Base-by-base conservation (phyloP, 2,329 filamentous ascomycete species). In the Cadophora luteo-olivacea region DNA sequence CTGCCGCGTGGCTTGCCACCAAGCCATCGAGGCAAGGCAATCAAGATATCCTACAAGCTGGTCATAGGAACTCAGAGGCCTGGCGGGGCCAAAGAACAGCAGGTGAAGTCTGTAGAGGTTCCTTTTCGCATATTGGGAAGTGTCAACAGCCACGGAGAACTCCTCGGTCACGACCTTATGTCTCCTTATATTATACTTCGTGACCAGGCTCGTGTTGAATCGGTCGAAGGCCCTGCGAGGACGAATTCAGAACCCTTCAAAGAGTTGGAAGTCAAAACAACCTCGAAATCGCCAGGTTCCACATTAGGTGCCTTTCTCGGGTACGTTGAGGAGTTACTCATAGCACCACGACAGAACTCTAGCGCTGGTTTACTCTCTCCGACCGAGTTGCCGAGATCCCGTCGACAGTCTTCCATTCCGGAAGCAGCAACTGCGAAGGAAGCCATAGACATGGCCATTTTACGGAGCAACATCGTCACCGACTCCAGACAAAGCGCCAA, bases 51-150 rank as follows among this genome's bases (percentile, higher is more conserved):
- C 1, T 99, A 99, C 81, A 92, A 92, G 77, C 84, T 99, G 14
- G 90, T 97, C 11, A 92, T 99, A 71, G 95, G 95, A 55, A 97
- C 95, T 0, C 96, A 99, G 79, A 85, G 94, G 71, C 90, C 92
- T 0, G 93, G 92, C 11, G 91, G 90, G 16, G 85, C 87, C 29
- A 91, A 89, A 73, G 92, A 94, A 74, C 90, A 95, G 72, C 93
- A 93, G 74, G 90, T 98, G 57, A 92, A 91, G 75, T 93, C 93
- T n/a, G 91, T 97, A 52, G 95, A 97, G 72, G 85, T 97, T 33
- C 96, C 96, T 0, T 97, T 99, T 77, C 89, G 96, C 52, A 92
- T 99, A 3, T 88, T 98, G 63, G 95, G 95, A 51, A 96, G 95
- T 74, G 95, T 99, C 48, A 97, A 97, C 81, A 89, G 88, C 69